phyloP scores from a whole-genome alignment of 2,329 filamentous ascomycete genomes.

The Xylariaceae sp. region DNA sequence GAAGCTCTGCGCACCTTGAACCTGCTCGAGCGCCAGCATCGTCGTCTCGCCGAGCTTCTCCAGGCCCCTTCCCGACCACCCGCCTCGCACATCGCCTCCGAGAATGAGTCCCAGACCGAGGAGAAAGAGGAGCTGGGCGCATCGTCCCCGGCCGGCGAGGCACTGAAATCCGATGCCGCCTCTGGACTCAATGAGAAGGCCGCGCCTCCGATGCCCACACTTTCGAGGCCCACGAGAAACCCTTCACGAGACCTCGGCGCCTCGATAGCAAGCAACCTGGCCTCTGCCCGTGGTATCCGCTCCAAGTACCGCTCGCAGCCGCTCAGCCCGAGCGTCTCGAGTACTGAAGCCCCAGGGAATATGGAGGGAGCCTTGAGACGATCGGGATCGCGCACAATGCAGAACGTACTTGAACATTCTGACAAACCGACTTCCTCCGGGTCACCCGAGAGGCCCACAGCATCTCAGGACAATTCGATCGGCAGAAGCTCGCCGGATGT shows the following conservation, averaged over 20 bases:
- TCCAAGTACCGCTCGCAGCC: conserved; percentile 58
- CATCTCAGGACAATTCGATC: conserved; percentile 18
- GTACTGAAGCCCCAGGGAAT: conserved; percentile 64
- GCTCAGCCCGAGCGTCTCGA: conserved; percentile 64
- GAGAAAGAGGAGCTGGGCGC: conserved; percentile 27
- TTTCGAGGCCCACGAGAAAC: conserved; percentile 40
- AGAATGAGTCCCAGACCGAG: conserved; percentile 27
- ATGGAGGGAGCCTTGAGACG: conserved; percentile 50
- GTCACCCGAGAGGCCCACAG: conserved; percentile 27
- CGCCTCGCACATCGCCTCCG: conserved; percentile 27
- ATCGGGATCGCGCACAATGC: conserved; percentile 44
- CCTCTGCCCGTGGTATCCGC: conserved; percentile 74
- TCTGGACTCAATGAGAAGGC: conserved; percentile 15
- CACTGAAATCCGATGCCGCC: conserved; percentile 16
- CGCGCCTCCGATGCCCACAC: conserved; percentile 24
- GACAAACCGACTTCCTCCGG: conserved; percentile 48
- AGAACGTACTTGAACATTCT: conserved; percentile 46
- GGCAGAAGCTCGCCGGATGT: conserved; percentile 20
- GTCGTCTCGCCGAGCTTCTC: conserved; percentile 72
- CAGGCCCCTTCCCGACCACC: conserved; percentile 57
- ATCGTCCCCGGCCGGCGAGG: conserved; percentile 15
- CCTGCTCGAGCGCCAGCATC: conserved; percentile 83
- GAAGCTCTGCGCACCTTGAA: conserved; percentile 77
- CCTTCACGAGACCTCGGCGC: conserved; percentile 64
- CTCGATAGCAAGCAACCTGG: conserved; percentile 82